Base-by-base conservation (phyloP, 1,284 basidiomycete genomes). In the Naganishia sp. region DNA sequence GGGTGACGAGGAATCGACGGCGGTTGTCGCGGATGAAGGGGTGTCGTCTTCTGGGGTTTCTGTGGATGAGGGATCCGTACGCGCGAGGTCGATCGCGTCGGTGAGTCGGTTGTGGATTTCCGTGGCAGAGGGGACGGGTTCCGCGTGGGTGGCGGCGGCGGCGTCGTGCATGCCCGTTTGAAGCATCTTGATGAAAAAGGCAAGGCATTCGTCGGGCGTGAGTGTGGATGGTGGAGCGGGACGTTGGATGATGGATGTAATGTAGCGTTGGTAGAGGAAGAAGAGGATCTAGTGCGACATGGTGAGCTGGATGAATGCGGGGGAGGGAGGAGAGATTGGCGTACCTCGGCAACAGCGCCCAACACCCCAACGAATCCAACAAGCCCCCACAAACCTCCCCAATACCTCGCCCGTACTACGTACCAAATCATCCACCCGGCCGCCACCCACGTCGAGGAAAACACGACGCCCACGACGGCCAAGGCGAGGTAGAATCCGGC, bases 251-350 rank as follows among this genome's bases (percentile, higher is more conserved):
- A 80, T 79, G 51, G 75, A 79, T 39, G 84, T 82, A 45, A 92
- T 84, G 68, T 83, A 80, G 67, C 80, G 80, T 73, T 90, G 85
- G 76, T 90, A 87, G 49, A 91, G 74, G 68, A 87, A 88, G 79
- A 94, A 95, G 67, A 87, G 75, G n/a, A 87, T 84, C 89, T 93
- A 74, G 6, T 9, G 2, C 28, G 55, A n/a, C 21, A 18, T 23
- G 2, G 45, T 50, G 2, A 61, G 23, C 2, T 15, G 31, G 6
- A 7, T 13, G 32, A 0, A 35, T 42, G 5, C 3, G n/a, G 2
- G 55, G 13, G 13, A 25, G 32, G 18, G 41, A 25, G 15, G 13
- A 6, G 15, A 9, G 23, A 15, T 4, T 15, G 25, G 42, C 58
- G 15, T 28, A 61, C 58, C 47, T 61, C 58, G 50, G 58, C 47